phyloP scores from a whole-genome alignment of 1,284 basidiomycete genomes.

The Inonotus obliquus region DNA sequence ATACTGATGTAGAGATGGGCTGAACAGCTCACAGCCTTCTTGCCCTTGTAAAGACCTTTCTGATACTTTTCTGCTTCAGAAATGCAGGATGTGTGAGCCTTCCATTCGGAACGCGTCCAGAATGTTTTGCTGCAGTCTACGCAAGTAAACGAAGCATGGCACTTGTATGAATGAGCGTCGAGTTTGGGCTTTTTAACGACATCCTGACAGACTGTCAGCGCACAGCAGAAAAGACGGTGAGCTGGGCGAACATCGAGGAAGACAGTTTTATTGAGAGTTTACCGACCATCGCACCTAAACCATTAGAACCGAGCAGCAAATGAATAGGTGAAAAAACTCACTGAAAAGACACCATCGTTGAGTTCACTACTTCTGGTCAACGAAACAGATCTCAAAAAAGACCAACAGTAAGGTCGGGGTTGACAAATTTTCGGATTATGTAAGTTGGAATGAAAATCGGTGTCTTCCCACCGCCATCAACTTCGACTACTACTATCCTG shows the following conservation, averaged over 20 bases:
- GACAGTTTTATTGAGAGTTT: neutral
- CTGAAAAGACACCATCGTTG: constrained; percentile 54
- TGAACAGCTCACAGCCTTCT: constrained; percentile 44
- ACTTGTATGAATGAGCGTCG: constrained; percentile 59
- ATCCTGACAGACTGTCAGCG: constrained; percentile 62
- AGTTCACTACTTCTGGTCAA: neutral
- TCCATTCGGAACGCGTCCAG: constrained; percentile 69
- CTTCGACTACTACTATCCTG: constrained; percentile 20
- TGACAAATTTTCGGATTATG: neutral
- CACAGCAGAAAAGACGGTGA: neutral
- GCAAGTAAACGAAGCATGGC: constrained; percentile 74
- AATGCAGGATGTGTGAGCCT: constrained; percentile 80
- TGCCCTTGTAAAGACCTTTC: constrained; percentile 78
- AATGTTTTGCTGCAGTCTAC: constrained; percentile 86
- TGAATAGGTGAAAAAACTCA: constrained; percentile 28
- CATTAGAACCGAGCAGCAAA: neutral
- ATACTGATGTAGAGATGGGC: too few species aligned
- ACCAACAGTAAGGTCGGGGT: too few species aligned
- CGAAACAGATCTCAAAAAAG: neutral
- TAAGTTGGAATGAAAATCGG: neutral
- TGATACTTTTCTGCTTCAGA: constrained; percentile 91
- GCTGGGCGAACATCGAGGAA: neutral
- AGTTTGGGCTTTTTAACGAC: constrained; percentile 91
- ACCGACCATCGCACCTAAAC: constrained; percentile 44
- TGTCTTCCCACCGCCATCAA: constrained; percentile 22